Percentiles rank a stretch among this genome's conserved stretches.
Conservation (phyloP, 164 flowering plant species). For the Litsea cubeba region DNA sequence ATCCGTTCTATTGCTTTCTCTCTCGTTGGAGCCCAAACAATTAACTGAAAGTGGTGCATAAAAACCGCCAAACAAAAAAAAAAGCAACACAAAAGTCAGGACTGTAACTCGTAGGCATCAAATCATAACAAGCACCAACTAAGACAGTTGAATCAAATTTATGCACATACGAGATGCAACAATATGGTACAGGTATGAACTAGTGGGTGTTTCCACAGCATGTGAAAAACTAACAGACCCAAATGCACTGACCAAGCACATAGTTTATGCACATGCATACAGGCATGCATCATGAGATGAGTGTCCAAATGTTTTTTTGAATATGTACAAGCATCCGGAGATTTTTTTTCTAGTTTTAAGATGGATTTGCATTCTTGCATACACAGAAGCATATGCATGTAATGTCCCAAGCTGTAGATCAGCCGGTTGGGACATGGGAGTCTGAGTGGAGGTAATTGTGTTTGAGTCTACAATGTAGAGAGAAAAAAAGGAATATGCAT, state of each 20-base stretch:
- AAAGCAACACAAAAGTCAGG: constrained; percentile 8
- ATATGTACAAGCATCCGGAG: too few species aligned
- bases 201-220: background rate
- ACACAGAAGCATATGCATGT: too few species aligned
- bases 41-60: constrained; percentile 41
- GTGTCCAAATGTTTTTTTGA: too few species aligned
- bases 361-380: too few species aligned
- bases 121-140: too few species aligned
- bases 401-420: too few species aligned
- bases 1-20: constrained; percentile 94
- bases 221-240: background rate
- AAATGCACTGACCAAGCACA: background rate
- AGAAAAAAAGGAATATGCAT: too few species aligned
- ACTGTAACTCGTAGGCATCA: background rate
- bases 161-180: background rate
- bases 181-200: background rate
- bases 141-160: too few species aligned
- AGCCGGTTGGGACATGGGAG: too few species aligned
- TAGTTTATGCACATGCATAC: background rate
- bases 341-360: too few species aligned
- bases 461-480: too few species aligned
- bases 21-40: constrained; percentile 98
- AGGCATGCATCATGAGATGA: background rate
- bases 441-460: too few species aligned
- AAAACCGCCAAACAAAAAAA: background rate